Conservation (phyloP, 2,329 filamentous ascomycete genomes). For the Phyllosticta capitalensis region DNA sequence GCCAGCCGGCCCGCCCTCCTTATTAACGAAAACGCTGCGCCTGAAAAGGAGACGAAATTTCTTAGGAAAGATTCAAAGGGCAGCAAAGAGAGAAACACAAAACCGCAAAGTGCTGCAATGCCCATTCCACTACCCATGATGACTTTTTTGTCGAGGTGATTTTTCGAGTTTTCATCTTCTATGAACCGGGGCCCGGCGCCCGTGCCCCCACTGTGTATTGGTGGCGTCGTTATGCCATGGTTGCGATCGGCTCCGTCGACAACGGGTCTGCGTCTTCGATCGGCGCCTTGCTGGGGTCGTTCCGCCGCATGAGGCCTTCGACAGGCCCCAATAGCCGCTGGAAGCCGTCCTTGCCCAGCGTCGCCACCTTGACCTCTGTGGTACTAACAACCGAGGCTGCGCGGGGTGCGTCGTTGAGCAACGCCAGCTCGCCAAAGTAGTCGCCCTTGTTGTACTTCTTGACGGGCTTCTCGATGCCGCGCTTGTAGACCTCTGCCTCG, state of each 20-base stretch:
- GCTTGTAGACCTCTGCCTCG: slow-evolving; percentile 77
- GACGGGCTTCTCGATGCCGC: slow-evolving; percentile 59
- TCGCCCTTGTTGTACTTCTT: slow-evolving; percentile 83
- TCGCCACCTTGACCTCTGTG: slow-evolving; percentile 86
- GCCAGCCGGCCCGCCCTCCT: neutral
- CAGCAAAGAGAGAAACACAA: neutral
- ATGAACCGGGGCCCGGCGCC: neutral
- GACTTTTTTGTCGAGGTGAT: slow-evolving; percentile 7
- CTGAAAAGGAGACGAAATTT: neutral
- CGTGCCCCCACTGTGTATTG: neutral
- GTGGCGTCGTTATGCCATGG: slow-evolving; percentile 2
- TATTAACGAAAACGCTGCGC: neutral
- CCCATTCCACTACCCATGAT: slow-evolving; percentile 5
- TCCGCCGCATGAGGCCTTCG: slow-evolving; percentile 86
- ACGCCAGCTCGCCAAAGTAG: slow-evolving; percentile 91
- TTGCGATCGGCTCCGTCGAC: slow-evolving; percentile 6
- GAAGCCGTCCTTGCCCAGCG: slow-evolving; percentile 87
- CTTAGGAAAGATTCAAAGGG: neutral
- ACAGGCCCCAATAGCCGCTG: slow-evolving; percentile 87
- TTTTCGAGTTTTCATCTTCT: neutral
- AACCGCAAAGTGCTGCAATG: neutral
- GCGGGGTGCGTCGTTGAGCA: slow-evolving; percentile 87
- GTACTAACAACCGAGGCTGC: slow-evolving; percentile 79
- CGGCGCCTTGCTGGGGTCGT: slow-evolving; percentile 41
- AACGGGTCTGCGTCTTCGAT: slow-evolving; percentile 56